These are phyloP conservation scores for Fusarium duplospermum DNA, from an alignment of 2,329 filamentous ascomycete species.

Conservation along the genomic window DNA sequence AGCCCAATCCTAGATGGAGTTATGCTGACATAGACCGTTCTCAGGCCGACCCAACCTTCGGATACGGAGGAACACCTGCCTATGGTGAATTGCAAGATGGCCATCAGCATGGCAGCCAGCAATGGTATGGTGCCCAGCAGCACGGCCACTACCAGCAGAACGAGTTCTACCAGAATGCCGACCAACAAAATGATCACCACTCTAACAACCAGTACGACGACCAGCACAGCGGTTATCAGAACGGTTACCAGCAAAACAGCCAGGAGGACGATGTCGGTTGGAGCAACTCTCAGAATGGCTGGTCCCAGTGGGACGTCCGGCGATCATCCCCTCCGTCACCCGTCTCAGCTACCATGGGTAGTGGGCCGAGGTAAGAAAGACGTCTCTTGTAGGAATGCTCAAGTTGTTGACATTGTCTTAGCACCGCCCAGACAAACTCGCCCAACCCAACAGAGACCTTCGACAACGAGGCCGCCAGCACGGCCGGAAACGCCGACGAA, in stretches of 20 bases:
- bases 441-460: background rate
- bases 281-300: background rate
- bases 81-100: background rate
- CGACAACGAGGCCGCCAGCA: background rate
- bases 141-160: background rate
- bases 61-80: background rate
- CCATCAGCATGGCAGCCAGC: background rate
- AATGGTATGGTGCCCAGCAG: background rate
- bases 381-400: background rate
- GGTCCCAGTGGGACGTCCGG: too few species aligned
- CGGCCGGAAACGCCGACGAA: background rate
- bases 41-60: background rate
- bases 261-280: background rate
- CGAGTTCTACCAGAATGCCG: background rate
- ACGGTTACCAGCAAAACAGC: background rate
- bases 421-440: background rate
- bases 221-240: background rate
- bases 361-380: background rate
- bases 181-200: background rate
- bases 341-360: background rate
- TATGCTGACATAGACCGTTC: slow-evolving; percentile 1
- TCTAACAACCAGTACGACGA: background rate
- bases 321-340: too few species aligned
- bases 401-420: background rate
- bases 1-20: background rate